phyloP scores from a whole-genome alignment of 352 stramenopile species.

The Globisporangium radiosum region DNA sequence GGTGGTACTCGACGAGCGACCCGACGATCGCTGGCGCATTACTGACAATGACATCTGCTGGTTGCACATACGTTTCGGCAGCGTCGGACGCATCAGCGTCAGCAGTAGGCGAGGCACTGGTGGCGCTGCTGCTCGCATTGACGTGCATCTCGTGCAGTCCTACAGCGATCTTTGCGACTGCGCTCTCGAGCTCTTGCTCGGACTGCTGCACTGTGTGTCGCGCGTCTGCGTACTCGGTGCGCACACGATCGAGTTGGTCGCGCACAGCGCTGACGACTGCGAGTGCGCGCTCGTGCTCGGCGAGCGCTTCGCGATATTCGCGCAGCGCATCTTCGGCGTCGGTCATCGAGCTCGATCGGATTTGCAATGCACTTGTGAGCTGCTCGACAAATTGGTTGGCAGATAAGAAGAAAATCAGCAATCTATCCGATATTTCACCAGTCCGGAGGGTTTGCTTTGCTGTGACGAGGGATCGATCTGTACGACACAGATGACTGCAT shows the following conservation, averaged over 20 bases:
- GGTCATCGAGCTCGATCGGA: neutral
- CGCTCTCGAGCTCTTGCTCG: constrained; percentile 8
- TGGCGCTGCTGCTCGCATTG: neutral
- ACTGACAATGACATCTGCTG: neutral
- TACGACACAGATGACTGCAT: no score
- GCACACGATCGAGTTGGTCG: constrained; percentile 16
- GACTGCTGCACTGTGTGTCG: constrained; percentile 13
- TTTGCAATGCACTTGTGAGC: no score
- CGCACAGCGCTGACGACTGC: constrained; percentile 16
- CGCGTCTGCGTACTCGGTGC: constrained; percentile 25
- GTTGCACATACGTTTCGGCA: neutral
- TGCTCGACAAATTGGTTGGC: no score
- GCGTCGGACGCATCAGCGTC: neutral
- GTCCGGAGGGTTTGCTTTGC: no score
- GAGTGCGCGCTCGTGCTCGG: constrained; percentile 34
- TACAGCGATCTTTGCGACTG: constrained; percentile 1
- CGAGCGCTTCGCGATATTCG: constrained; percentile 30
- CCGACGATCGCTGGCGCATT: constrained; percentile 11
- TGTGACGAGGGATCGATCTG: no score
- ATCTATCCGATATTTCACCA: no score
- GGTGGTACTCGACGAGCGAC: constrained; percentile 66
- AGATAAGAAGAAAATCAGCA: no score
- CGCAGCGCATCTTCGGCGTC: constrained; percentile 13
- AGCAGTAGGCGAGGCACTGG: neutral
- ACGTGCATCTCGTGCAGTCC: constrained; percentile 8